Evolutionary conservation across 768 basidiomycete genomes (phyloP).

Genomic region (Hypholoma fasciculare): DNA sequence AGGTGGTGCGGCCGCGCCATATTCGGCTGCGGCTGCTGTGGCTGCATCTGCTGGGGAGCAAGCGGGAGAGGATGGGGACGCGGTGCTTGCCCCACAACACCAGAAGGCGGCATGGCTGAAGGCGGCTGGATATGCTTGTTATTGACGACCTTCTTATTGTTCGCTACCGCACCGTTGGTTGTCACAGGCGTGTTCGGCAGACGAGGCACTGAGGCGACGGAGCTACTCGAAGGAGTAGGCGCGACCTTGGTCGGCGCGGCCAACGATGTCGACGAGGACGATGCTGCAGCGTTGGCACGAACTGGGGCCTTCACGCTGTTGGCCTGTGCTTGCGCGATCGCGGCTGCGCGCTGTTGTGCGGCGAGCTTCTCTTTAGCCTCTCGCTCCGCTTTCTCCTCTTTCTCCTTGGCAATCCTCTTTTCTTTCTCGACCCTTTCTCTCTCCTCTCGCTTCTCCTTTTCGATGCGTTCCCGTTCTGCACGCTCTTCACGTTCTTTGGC

Average conservation of each 20-base stretch:
- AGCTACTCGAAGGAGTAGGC: slow-evolving; percentile 39
- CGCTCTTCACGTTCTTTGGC: slow-evolving; percentile 66
- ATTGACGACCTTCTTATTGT: slow-evolving; percentile 62
- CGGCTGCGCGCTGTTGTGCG: slow-evolving; percentile 48
- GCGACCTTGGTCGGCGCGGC: slow-evolving; percentile 21
- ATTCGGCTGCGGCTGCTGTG: slow-evolving; percentile 38
- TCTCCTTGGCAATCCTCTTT: slow-evolving; percentile 29
- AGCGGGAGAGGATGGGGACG: slow-evolving; percentile 37
- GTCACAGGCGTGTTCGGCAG: slow-evolving; percentile 39
- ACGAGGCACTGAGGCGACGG: slow-evolving; percentile 33
- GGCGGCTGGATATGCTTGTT: slow-evolving; percentile 29
- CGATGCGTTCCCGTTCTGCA: slow-evolving; percentile 43
- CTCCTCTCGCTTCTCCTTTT: slow-evolving; percentile 43
- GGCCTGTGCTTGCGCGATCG: slow-evolving; percentile 25
- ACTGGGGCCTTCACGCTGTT: slow-evolving; percentile 37
- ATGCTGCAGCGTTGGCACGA: slow-evolving; percentile 48
- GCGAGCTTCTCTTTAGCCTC: slow-evolving; percentile 31
- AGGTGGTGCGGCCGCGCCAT: slow-evolving; percentile 45
- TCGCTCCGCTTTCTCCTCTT: slow-evolving; percentile 30
- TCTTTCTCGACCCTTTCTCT: slow-evolving; percentile 43
- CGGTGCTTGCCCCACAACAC: slow-evolving; percentile 29
- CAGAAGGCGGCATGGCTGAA: slow-evolving; percentile 14
- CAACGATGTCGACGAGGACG: slow-evolving; percentile 34
- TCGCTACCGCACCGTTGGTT: slow-evolving; percentile 21
- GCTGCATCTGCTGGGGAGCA: slow-evolving; percentile 25